phyloP scores from a whole-genome alignment of 2,329 filamentous ascomycete genomes.

The Cladosporium colombiae region DNA sequence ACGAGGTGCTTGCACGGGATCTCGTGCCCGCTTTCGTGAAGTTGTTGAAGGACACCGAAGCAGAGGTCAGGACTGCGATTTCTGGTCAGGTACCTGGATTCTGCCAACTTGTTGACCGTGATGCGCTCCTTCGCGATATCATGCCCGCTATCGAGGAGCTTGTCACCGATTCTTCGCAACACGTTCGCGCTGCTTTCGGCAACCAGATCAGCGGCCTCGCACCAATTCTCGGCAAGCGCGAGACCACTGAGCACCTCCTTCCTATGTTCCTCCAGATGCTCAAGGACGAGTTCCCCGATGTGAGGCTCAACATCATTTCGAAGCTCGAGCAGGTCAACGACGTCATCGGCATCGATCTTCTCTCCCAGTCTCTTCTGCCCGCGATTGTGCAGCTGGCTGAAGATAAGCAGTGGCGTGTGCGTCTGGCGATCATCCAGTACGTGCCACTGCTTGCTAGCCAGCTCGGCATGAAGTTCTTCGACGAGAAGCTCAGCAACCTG shows the following conservation, averaged over 20 bases:
- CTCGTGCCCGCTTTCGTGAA: conserved; percentile 96
- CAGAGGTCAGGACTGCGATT: conserved; percentile 94
- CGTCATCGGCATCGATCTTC: conserved; percentile 95
- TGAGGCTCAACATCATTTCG: conserved; percentile 98
- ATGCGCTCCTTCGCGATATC: conserved; percentile 88
- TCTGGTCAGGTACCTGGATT: conserved; percentile 96
- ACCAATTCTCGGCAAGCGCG: conserved; percentile 95
- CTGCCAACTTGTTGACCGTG: conserved; percentile 83
- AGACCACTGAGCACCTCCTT: conserved; percentile 95
- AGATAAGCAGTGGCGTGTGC: conserved; percentile 98
- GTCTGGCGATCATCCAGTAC: conserved; percentile 98
- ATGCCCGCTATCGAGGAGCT: conserved; percentile 96
- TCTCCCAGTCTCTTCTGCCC: conserved; percentile 93
- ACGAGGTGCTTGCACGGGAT: conserved; percentile 91
- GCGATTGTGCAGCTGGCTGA: conserved; percentile 97
- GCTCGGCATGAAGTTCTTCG: conserved; percentile 95
- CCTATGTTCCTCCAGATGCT: conserved; percentile 99
- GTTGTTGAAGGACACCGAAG: conserved; percentile 95
- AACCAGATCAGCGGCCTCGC: conserved; percentile 97
- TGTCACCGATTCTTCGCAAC: conserved; percentile 92
- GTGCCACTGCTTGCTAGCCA: conserved; percentile 95
- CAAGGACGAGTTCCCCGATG: conserved; percentile 98
- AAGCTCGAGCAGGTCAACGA: conserved; percentile 98
- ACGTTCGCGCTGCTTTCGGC: conserved; percentile 91
- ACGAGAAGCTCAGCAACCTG: conserved; percentile 90